These are phyloP conservation scores for Talaromyces liani DNA, from an alignment of 495 filamentous ascomycete species.

Conservation along the genomic window DNA sequence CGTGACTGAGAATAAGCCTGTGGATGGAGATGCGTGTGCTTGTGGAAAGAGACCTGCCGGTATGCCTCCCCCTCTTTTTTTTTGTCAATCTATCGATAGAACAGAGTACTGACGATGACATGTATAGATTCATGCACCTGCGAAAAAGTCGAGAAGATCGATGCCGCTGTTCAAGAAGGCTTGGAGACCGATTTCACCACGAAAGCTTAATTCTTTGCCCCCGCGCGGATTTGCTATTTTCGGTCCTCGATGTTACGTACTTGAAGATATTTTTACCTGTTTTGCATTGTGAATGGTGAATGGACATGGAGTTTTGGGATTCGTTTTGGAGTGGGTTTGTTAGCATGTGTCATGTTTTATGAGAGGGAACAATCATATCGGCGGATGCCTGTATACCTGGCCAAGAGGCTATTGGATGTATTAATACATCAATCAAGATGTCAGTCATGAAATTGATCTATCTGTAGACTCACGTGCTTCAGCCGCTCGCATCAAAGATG, in stretches of 20 bases:
- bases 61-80: slow-evolving; percentile 18
- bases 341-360: background rate
- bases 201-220: slow-evolving; percentile 19
- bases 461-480: background rate
- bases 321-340: background rate
- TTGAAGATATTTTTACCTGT: background rate
- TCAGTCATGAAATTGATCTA: background rate
- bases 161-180: slow-evolving; percentile 29
- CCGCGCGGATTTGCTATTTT: background rate
- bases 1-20: slow-evolving; percentile 57
- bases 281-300: slow-evolving; percentile 1
- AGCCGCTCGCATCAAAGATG: background rate
- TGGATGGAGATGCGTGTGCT: slow-evolving; percentile 54
- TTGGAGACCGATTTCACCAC: slow-evolving; percentile 79
- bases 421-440: background rate
- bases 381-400: too few species aligned
- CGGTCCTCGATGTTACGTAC: background rate
- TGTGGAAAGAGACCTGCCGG: slow-evolving; percentile 69
- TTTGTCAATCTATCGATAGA: background rate
- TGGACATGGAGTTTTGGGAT: background rate
- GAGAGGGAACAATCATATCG: background rate
- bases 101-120: slow-evolving; percentile 11
- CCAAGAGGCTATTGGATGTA: background rate
- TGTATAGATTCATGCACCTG: slow-evolving; percentile 70
- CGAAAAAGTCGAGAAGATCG: slow-evolving; percentile 57